Base-by-base conservation (phyloP, 2,329 filamentous ascomycete species). In the Alternaria conjuncta region DNA sequence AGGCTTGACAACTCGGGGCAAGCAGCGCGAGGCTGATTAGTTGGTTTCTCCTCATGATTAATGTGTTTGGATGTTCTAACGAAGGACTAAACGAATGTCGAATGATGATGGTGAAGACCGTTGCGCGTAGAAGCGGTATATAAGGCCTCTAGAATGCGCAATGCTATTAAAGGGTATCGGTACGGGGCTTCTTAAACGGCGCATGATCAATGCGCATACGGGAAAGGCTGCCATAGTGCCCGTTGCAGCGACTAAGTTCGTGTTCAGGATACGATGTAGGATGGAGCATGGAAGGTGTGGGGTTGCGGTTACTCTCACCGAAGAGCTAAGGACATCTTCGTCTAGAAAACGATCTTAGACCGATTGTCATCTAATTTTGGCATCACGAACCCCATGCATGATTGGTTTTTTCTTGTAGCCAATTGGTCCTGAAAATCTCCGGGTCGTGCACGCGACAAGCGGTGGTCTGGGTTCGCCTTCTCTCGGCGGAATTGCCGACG, bases 1-100 rank as follows among this genome's bases (percentile, higher is more conserved):
- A 65, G 4, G 60, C 60, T 55, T 58, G 49, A 23, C 36, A 59
- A 47, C 43, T 44, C 6, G 60, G 60, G 6, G 60, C 63, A 44
- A 65, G 36, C 5, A 65, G 56, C 20, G 49, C 49, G 30, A 53
- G 49, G 49, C 49, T 36, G 20, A 49, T 51, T 21, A 58, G n/a
- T 7, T 51, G 44, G 11, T 18, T 44, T 25, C 43, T 51, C 46
- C 21, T 58, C 55, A 58, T 58, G 4, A 18, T 51, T 15, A 5
- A n/a, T 10, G 2, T 12, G 11, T 3, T n/a, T n/a, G 9, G 3
- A 20, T 21, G 13, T 53, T 20, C 15, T 36, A 18, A 12, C 20
- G 9, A 23, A 36, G 12, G 32, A 36, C 21, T 23, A 32, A 15
- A 12, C 21, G 49, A 11, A 20, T 36, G 8, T 53, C 20, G 6